These are phyloP conservation scores for Myxozyma monticola DNA, from an alignment of 805 yeast species.

Conservation along the genomic window DNA sequence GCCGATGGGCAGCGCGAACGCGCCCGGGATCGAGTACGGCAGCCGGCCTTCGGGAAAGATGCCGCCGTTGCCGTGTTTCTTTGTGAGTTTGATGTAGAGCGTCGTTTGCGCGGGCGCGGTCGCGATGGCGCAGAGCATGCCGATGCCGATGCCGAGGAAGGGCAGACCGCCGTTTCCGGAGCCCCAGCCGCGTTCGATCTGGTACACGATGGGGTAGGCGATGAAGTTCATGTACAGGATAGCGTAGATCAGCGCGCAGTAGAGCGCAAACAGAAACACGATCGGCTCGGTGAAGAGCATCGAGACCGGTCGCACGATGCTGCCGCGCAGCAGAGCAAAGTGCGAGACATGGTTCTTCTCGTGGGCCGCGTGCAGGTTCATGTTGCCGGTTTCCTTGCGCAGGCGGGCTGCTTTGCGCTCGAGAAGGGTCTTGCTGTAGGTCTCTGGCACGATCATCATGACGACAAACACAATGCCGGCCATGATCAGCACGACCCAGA, in stretches of 20 bases:
- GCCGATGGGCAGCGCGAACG: conserved; percentile 49
- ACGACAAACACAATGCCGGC: conserved; percentile 42
- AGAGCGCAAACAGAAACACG: conserved; percentile 43
- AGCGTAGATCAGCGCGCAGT: conserved; percentile 48
- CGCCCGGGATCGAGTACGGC: conserved; percentile 49
- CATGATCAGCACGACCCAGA: conserved; percentile 52
- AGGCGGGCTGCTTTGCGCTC: conserved; percentile 63
- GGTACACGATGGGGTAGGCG: conserved; percentile 44
- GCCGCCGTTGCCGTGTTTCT: conserved; percentile 48
- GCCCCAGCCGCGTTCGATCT: conserved; percentile 38
- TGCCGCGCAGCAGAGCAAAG: conserved; percentile 66
- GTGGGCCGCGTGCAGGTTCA: conserved; percentile 85
- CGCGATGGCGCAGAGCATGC: conserved; percentile 33
- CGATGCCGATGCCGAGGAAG: conserved; percentile 38
- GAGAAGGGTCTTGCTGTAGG: conserved; percentile 51
- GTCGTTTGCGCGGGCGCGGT: conserved; percentile 12
- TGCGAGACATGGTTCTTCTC: conserved; percentile 76
- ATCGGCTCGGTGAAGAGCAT: conserved; percentile 57
- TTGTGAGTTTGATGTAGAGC: conserved; percentile 35
- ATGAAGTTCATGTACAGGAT: conserved; percentile 46
- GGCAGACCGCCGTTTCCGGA: conserved; percentile 39
- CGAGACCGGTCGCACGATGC: conserved; percentile 76
- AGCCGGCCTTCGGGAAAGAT: conserved; percentile 63
- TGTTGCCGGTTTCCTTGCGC: conserved; percentile 77
- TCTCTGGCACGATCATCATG: conserved; percentile 40